Conservation (phyloP, 208 protist genomes). For the Leishmania tarentolae region DNA sequence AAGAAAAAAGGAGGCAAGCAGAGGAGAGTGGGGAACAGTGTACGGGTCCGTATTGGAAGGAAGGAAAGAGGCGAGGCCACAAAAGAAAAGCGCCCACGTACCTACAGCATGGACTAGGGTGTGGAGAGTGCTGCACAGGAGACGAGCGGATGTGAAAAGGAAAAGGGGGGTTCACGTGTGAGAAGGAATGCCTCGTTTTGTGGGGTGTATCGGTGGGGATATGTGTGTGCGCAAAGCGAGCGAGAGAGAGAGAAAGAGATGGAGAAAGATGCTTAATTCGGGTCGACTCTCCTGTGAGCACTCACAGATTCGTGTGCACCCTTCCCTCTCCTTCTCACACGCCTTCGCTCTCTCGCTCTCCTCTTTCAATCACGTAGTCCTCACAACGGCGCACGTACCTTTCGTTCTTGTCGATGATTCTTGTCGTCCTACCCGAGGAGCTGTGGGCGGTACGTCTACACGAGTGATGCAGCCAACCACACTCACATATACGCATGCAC, state of each 20-base stretch:
- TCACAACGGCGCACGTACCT: background rate
- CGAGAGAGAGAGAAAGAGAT: too few relatives aligned
- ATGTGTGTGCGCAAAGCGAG: too few relatives aligned
- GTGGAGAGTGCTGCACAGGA: too few relatives aligned
- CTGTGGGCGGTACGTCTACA: background rate
- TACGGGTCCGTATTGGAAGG: background rate
- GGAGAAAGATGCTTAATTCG: background rate
- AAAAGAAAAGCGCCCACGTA: too few relatives aligned
- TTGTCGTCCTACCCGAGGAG: background rate
- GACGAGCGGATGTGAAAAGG: too few relatives aligned
- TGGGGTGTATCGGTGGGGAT: background rate
- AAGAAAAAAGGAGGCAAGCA: background rate
- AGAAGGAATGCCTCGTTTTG: background rate
- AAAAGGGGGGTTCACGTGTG: background rate
- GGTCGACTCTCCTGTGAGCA: background rate
- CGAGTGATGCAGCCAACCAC: background rate
- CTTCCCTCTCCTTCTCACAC: too few relatives aligned
- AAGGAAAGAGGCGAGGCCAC: background rate
- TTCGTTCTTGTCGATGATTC: background rate
- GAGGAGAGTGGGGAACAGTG: background rate
- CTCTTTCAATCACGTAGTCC: background rate
- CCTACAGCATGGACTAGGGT: too few relatives aligned
- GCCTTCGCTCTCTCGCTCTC: background rate
- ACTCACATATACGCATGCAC: background rate
- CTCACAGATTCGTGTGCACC: background rate